Evolutionary conservation across 83 land plant species (phyloP).

Genomic region (Isoetes engelmannii): DNA sequence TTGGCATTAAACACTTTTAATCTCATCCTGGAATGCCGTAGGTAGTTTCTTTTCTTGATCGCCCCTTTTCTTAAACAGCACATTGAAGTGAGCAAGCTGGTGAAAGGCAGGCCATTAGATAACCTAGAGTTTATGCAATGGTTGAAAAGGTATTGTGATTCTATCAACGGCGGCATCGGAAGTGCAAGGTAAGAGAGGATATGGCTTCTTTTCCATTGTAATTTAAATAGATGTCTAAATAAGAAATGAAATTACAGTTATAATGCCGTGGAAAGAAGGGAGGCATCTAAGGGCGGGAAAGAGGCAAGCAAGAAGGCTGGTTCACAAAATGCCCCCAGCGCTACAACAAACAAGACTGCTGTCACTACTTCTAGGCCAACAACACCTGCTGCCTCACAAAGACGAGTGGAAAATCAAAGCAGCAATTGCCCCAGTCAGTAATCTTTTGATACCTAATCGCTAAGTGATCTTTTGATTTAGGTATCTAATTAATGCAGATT

Average conservation of each 20-base stretch:
- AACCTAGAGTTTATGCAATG: slow-evolving; percentile 85
- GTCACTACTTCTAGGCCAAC: slow-evolving; percentile 20
- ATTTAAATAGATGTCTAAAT: neutral
- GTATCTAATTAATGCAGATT: too few relatives aligned
- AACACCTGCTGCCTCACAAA: neutral
- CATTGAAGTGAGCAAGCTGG: slow-evolving; percentile 74
- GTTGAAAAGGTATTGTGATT: slow-evolving; percentile 82
- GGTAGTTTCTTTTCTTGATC: too few relatives aligned
- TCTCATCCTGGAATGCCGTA: too few relatives aligned
- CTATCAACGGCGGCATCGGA: slow-evolving; percentile 44
- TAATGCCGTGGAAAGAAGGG: slow-evolving; percentile 81
- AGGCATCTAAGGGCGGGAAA: slow-evolving; percentile 71
- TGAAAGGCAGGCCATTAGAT: slow-evolving; percentile 75
- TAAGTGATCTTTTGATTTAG: too few relatives aligned
- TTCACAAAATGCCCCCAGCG: slow-evolving; percentile 4
- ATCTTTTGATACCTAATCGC: too few relatives aligned
- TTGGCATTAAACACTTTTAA: too few relatives aligned
- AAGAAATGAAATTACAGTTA: slow-evolving; percentile 37
- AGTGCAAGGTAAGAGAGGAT: neutral
- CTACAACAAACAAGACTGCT: slow-evolving; percentile 22
- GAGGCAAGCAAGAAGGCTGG: slow-evolving; percentile 54
- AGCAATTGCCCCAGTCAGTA: too few relatives aligned
- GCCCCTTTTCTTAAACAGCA: too few relatives aligned
- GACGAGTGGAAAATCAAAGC: too few relatives aligned
- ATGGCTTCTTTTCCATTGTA: neutral